Conservation (phyloP, 805 yeast genomes). For the Saitoella complicata region DNA sequence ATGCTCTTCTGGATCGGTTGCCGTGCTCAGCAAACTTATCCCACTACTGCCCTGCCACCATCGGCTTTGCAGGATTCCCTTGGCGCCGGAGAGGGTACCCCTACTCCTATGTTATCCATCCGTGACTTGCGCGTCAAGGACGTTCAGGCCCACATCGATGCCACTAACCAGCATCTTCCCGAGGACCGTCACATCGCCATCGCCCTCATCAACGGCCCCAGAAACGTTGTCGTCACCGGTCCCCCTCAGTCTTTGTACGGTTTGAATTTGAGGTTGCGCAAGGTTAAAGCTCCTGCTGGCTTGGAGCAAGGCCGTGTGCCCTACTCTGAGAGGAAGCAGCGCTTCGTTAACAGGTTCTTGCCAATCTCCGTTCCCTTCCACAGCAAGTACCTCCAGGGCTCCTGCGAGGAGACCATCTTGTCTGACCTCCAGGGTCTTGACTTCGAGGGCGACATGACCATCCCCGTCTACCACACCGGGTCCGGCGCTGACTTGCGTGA, state of each 20-base stretch:
- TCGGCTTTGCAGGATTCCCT: slow-evolving; percentile 79
- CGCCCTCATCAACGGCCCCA: slow-evolving; percentile 86
- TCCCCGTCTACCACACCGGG: slow-evolving; percentile 86
- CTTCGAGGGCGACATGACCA: slow-evolving; percentile 27
- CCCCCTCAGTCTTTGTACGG: slow-evolving; percentile 98
- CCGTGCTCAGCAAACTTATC: slow-evolving; percentile 77
- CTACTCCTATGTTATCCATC: slow-evolving; percentile 93
- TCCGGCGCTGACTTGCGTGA: slow-evolving; percentile 65
- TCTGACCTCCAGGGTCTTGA: slow-evolving; percentile 1
- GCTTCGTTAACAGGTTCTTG: slow-evolving; percentile 81
- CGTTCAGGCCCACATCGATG: slow-evolving; percentile 62
- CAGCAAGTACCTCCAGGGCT: slow-evolving; percentile 63
- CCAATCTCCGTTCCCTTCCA: slow-evolving; percentile 97
- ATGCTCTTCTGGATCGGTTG: slow-evolving; percentile 86
- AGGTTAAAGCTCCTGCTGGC: slow-evolving; percentile 87
- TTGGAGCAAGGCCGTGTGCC: slow-evolving; percentile 93
- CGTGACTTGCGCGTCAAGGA: slow-evolving; percentile 72
- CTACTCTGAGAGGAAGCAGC: slow-evolving; percentile 79
- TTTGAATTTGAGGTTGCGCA: slow-evolving; percentile 77
- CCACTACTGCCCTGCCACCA: slow-evolving; percentile 88
- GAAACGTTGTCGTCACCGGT: slow-evolving; percentile 89
- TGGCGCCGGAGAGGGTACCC: slow-evolving; percentile 89
- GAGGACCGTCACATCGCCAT: slow-evolving; percentile 76
- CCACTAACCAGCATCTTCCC: slow-evolving; percentile 88
- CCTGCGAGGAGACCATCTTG: slow-evolving; percentile 30